These are phyloP conservation scores for Lichtheimia corymbifera DNA, from an alignment of 371 early-diverging fungal species.

Conservation along the genomic window DNA sequence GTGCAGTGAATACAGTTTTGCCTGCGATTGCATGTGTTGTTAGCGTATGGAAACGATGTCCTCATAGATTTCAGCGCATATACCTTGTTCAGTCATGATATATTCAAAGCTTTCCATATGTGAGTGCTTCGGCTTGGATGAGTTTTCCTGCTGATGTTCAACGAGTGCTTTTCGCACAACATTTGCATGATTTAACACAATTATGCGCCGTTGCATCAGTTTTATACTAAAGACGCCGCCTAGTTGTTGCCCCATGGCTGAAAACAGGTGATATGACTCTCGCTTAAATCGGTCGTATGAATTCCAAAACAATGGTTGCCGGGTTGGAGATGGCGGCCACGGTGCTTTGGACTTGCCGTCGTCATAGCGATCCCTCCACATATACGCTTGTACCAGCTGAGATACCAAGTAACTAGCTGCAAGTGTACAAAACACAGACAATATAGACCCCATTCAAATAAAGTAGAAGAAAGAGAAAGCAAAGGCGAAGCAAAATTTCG, in stretches of 20 bases:
- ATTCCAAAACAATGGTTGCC: constrained; percentile 27
- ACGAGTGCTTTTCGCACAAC: constrained; percentile 31
- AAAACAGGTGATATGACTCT: constrained; percentile 24
- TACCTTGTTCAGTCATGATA: constrained; percentile 34
- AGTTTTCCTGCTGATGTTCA: constrained; percentile 40
- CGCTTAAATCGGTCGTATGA: constrained; percentile 22
- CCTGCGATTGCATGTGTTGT: constrained; percentile 6
- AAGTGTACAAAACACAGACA: too few species aligned
- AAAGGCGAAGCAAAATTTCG: too few species aligned
- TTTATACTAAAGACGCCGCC: constrained; percentile 31
- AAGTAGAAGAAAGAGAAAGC: too few species aligned
- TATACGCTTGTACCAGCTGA: background rate
- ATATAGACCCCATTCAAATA: too few species aligned
- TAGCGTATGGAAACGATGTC: background rate
- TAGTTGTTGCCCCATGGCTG: constrained; percentile 32
- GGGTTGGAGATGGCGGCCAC: constrained; percentile 36
- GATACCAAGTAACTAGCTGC: constrained; percentile 9
- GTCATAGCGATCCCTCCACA: constrained; percentile 35
- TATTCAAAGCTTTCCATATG: constrained; percentile 28
- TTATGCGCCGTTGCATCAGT: constrained; percentile 33
- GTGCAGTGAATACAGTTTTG: constrained; percentile 36
- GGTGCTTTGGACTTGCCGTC: constrained; percentile 40
- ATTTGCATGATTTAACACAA: constrained; percentile 32
- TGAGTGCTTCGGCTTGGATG: constrained; percentile 14
- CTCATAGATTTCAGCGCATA: background rate